These are phyloP conservation scores for Gloeopeniophorella convolvens DNA, from an alignment of 768 basidiomycete species.

Conservation along the genomic window DNA sequence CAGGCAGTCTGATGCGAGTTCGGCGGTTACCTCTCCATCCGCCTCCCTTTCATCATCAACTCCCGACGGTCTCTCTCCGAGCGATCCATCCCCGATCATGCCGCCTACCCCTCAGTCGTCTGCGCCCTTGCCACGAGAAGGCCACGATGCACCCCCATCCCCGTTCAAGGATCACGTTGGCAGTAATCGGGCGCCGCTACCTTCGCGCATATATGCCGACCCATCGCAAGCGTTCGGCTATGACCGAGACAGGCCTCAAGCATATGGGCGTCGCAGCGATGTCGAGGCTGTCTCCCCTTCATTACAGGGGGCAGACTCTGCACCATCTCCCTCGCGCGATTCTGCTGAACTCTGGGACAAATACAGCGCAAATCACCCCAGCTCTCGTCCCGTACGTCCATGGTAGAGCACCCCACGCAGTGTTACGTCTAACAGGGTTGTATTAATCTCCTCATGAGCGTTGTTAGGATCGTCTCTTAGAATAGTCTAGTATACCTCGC, in stretches of 20 bases:
- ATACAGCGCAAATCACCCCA: slow-evolving; percentile 9
- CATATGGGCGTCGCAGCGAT: not conserved
- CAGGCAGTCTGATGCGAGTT: slow-evolving; percentile 12
- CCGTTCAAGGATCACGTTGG: not conserved
- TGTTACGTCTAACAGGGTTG: no score
- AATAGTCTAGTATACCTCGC: not conserved
- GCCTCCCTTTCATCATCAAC: slow-evolving; percentile 18
- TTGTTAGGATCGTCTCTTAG: not conserved
- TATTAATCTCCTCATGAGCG: not conserved
- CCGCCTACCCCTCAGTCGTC: slow-evolving; percentile 13
- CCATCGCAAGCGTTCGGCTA: not conserved
- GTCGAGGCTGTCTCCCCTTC: not conserved
- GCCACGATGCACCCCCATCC: not conserved
- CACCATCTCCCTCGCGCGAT: not conserved
- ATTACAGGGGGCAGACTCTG: not conserved
- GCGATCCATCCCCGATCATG: slow-evolving; percentile 19
- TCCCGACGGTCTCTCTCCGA: slow-evolving; percentile 16
- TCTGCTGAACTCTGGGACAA: slow-evolving; percentile 5
- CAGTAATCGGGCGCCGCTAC: slow-evolving; percentile 3
- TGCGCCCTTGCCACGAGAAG: slow-evolving; percentile 6
- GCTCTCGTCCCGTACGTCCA: slow-evolving; percentile 18
- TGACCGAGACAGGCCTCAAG: slow-evolving; percentile 5
- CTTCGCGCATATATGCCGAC: slow-evolving; percentile 5
- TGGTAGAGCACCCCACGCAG: slow-evolving; percentile 11
- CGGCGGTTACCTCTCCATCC: slow-evolving; percentile 17